These are phyloP conservation scores for Fistulifera pelliculosa DNA, from an alignment of 108 stramenopile species.

Conservation along the genomic window DNA sequence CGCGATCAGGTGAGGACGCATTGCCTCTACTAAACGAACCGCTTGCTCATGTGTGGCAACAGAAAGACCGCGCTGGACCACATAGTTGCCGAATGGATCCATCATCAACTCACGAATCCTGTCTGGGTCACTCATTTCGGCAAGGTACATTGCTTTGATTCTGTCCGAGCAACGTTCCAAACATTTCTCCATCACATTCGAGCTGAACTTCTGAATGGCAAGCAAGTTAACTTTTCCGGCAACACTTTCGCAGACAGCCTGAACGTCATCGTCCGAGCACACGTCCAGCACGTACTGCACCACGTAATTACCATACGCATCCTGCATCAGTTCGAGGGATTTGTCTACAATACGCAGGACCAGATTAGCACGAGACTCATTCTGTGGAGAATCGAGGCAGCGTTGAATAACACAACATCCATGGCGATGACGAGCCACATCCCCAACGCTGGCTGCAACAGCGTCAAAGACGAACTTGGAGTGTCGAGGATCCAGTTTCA, in stretches of 20 bases:
- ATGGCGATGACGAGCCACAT: conserved; percentile 95
- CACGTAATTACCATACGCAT: conserved; percentile 92
- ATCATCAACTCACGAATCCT: conserved; percentile 84
- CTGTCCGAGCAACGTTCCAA: conserved; percentile 86
- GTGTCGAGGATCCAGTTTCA: conserved; percentile 86
- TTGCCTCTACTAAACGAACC: conserved; percentile 86
- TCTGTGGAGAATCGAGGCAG: conserved; percentile 88
- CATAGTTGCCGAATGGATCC: conserved; percentile 97
- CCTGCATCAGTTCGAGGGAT: conserved; percentile 95
- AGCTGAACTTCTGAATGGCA: conserved; percentile 95
- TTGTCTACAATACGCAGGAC: conserved; percentile 86
- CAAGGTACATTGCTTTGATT: conserved; percentile 76
- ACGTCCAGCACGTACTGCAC: conserved; percentile 90
- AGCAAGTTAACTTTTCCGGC: conserved; percentile 83
- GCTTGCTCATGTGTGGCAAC: conserved; percentile 91
- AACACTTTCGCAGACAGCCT: conserved; percentile 84
- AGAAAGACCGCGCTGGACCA: conserved; percentile 87
- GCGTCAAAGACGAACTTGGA: conserved; percentile 91
- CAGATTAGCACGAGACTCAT: conserved; percentile 74
- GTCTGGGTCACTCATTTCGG: conserved; percentile 80
- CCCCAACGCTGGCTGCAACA: conserved; percentile 78
- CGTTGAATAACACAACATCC: conserved; percentile 98
- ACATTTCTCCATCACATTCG: conserved; percentile 98
- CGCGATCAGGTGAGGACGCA: conserved; percentile 84
- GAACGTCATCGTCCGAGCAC: conserved; percentile 86